Conservation (phyloP, 441 rosid species). For the Sinapis alba region DNA sequence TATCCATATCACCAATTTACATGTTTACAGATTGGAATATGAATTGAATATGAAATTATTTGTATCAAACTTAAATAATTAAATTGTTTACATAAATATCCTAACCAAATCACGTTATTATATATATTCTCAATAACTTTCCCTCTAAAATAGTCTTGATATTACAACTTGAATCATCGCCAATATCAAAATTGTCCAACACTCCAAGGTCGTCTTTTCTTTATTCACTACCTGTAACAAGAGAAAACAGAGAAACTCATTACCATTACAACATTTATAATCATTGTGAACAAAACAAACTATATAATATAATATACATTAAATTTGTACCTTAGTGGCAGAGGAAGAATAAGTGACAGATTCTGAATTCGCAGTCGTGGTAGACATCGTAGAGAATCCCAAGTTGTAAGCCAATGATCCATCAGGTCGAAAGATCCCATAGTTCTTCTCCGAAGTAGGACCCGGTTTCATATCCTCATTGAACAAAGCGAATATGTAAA, state of each 20-base stretch:
- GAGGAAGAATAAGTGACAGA: conserved; percentile 73
- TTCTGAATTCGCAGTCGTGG: conserved; percentile 60
- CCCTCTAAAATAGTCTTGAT: conserved; percentile 56
- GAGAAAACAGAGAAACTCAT: conserved; percentile 9
- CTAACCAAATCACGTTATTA: conserved; percentile 29
- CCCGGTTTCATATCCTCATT: conserved; percentile 80
- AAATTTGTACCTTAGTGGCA: conserved; percentile 67
- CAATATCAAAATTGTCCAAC: conserved; percentile 73
- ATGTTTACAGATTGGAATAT: conserved; percentile 1
- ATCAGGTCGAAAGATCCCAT: conserved; percentile 66
- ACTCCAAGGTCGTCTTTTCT: conserved; percentile 59
- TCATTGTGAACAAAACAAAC: conserved; percentile 1
- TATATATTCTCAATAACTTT: conserved; percentile 5
- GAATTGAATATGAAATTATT: conserved; percentile 19
- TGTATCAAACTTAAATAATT: conserved; percentile 16
- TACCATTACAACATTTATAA: conserved; percentile 3
- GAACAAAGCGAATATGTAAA: conserved; percentile 68
- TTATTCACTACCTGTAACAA: conserved; percentile 46
- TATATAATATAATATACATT: not conserved
- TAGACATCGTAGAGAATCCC: conserved; percentile 67
- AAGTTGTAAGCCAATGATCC: conserved; percentile 72
- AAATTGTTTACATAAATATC: conserved; percentile 25
- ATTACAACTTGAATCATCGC: conserved; percentile 65
- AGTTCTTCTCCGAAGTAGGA: conserved; percentile 70
- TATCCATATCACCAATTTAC: conserved; percentile 8